These are phyloP conservation scores for Brassica nigra DNA, from an alignment of 345 rosid genomes.

Conservation along the genomic window DNA sequence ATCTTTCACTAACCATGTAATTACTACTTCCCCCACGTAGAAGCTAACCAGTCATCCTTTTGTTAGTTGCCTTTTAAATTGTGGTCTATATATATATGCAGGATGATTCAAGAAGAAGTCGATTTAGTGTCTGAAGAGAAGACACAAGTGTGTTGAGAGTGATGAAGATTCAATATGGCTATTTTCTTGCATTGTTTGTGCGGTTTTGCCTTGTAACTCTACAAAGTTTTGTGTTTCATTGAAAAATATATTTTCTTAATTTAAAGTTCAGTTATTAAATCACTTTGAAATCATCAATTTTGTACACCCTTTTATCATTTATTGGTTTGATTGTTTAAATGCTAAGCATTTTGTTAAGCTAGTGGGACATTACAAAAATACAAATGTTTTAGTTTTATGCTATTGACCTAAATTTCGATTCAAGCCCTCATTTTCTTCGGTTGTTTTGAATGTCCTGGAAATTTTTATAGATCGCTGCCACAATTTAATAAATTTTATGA, in stretches of 20 bases:
- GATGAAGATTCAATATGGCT: slow-evolving; percentile 25
- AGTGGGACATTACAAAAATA: not conserved
- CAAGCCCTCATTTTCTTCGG: not conserved
- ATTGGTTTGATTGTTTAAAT: not conserved
- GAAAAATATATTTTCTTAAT: not conserved
- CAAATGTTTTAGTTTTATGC: not conserved
- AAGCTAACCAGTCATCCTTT: slow-evolving; percentile 10
- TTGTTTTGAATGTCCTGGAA: not conserved
- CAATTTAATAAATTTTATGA: no score
- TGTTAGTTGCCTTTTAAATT: not conserved
- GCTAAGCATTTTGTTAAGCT: not conserved
- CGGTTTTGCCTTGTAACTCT: slow-evolving; percentile 11
- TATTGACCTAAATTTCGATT: not conserved
- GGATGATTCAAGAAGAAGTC: slow-evolving; percentile 77
- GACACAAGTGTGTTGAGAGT: slow-evolving; percentile 3
- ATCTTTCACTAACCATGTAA: slow-evolving; percentile 80
- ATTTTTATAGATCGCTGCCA: no score
- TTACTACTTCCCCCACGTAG: not conserved
- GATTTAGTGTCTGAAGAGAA: slow-evolving; percentile 61
- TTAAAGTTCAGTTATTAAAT: slow-evolving; percentile 19
- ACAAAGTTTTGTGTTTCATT: not conserved
- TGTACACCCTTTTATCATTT: not conserved
- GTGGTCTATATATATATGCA: slow-evolving; percentile 42
- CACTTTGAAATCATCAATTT: not conserved
- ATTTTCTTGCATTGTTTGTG: slow-evolving; percentile 33